phyloP scores from a whole-genome alignment of 2,329 filamentous ascomycete species.

The Penicillium sp. region DNA sequence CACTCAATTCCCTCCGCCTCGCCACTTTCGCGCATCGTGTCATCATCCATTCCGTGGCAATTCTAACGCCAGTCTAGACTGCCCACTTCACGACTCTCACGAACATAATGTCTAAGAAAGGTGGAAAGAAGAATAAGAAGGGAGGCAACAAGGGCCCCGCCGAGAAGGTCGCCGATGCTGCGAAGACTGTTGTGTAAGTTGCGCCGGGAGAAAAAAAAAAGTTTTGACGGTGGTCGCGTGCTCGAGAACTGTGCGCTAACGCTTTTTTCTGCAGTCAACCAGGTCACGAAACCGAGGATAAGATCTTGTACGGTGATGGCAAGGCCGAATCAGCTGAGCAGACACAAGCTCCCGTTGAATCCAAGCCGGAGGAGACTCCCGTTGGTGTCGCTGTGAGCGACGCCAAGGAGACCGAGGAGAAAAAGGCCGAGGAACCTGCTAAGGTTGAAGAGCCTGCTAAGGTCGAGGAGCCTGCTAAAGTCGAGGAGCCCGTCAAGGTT shows the following conservation, averaged over 20 bases:
- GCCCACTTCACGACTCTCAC: slow-evolving; percentile 9
- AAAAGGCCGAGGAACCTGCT: slow-evolving; percentile 10
- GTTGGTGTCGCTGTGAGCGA: slow-evolving; percentile 12
- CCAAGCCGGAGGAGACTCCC: slow-evolving; percentile 10
- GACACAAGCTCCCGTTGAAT: slow-evolving; percentile 13
- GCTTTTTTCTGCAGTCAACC: slow-evolving; percentile 14
- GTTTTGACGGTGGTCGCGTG: slow-evolving; percentile 13
- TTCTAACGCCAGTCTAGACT: slow-evolving; percentile 11
- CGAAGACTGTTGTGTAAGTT: slow-evolving; percentile 33
- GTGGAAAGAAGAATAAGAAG: slow-evolving; percentile 31
- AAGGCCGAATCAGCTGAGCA: slow-evolving; percentile 14
- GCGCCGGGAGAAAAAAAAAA: background rate
- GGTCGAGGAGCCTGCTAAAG: slow-evolving; percentile 9
- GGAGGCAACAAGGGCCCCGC: slow-evolving; percentile 24
- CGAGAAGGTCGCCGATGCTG: slow-evolving; percentile 24
- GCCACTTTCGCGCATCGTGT: slow-evolving; percentile 4
- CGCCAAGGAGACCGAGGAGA: slow-evolving; percentile 10
- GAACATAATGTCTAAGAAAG: slow-evolving; percentile 32
- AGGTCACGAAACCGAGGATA: slow-evolving; percentile 21
- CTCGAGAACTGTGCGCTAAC: slow-evolving; percentile 8
- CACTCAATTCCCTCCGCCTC: no score
- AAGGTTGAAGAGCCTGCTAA: slow-evolving; percentile 1
- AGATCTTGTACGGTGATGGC: background rate
- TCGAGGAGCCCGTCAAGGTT: background rate
- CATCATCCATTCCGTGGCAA: slow-evolving; percentile 15